Percentiles rank a stretch among this genome's conserved stretches.
phyloP scores from a whole-genome alignment of 1,284 basidiomycete genomes.

The Laetiporus sulphureus region DNA sequence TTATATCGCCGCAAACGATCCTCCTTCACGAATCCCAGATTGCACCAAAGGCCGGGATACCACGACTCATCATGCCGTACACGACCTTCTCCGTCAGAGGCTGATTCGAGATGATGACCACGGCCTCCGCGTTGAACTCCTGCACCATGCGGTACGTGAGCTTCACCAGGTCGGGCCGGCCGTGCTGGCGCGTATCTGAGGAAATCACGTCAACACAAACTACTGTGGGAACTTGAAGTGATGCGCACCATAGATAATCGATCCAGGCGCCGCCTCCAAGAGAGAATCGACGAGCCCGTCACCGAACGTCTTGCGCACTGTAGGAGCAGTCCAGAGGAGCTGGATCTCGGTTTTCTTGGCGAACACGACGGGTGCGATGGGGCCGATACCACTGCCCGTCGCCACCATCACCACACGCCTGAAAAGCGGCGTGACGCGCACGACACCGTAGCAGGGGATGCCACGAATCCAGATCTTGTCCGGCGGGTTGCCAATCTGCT shows the following conservation, averaged over 20 bases:
- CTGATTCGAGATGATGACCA: slow-evolving; percentile 54
- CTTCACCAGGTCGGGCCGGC: slow-evolving; percentile 57
- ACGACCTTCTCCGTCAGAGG: slow-evolving; percentile 51
- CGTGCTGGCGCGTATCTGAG: slow-evolving; percentile 46
- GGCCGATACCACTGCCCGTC: slow-evolving; percentile 53
- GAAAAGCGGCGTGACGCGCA: slow-evolving; percentile 49
- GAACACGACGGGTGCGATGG: slow-evolving; percentile 46
- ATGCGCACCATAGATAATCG: slow-evolving; percentile 45
- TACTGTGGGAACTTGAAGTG: not conserved
- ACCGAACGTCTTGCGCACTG: slow-evolving; percentile 51
- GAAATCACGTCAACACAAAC: not conserved
- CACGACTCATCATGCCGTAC: slow-evolving; percentile 51
- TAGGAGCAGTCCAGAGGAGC: slow-evolving; percentile 52
- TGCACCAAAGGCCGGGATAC: slow-evolving; percentile 52
- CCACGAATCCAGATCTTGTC: slow-evolving; percentile 48
- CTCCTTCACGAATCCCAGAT: slow-evolving; percentile 41
- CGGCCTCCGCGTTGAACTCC: slow-evolving; percentile 56
- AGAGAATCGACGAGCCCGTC: slow-evolving; percentile 48
- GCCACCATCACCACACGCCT: slow-evolving; percentile 51
- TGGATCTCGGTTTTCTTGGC: slow-evolving; percentile 41
- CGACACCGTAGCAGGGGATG: slow-evolving; percentile 46
- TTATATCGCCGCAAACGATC: too few species aligned
- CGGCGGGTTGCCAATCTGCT: slow-evolving; percentile 43
- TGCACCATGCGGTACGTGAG: slow-evolving; percentile 45
- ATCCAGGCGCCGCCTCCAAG: slow-evolving; percentile 40